A percentile compares a stretch with the other conserved stretches of the same genome.
phyloP scores from a whole-genome alignment of 441 rosid species.

The Erysimum cheiri region DNA sequence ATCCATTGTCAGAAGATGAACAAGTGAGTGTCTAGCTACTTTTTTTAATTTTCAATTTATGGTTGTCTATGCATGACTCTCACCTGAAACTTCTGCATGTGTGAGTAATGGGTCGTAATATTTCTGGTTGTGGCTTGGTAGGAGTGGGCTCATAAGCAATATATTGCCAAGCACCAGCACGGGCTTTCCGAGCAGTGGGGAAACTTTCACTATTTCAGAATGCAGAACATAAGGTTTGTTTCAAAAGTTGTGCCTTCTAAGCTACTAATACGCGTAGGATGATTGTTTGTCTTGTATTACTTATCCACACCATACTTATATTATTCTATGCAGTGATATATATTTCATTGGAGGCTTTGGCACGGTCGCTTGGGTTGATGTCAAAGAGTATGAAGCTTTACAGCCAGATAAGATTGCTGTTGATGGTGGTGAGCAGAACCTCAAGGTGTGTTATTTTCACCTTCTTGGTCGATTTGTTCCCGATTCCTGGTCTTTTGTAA shows the following conservation, averaged over 20 bases:
- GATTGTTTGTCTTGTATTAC: constrained; percentile 7
- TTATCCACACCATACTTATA: background rate
- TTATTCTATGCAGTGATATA: constrained; percentile 66
- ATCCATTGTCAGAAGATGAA: constrained; percentile 84
- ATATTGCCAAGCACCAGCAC: constrained; percentile 87
- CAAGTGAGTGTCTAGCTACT: constrained; percentile 57
- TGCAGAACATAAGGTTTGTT: constrained; percentile 89
- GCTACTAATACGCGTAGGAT: constrained; percentile 4
- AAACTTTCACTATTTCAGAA: constrained; percentile 92
- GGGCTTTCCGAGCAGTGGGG: constrained; percentile 97
- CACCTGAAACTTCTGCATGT: background rate
- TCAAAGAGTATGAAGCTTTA: constrained; percentile 80
- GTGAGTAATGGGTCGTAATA: constrained; percentile 2
- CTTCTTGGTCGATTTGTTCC: background rate
- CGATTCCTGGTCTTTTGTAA: background rate
- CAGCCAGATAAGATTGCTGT: constrained; percentile 95
- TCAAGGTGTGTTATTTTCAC: constrained; percentile 61
- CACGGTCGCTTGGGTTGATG: constrained; percentile 98
- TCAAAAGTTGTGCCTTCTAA: constrained; percentile 26
- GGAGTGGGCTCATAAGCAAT: constrained; percentile 99
- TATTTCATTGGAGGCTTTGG: constrained; percentile 99
- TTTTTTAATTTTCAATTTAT: background rate
- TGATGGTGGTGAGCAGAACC: constrained; percentile 88
- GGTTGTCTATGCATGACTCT: constrained; percentile 10
- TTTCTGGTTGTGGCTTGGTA: constrained; percentile 47